phyloP scores from a whole-genome alignment of 345 rosid genomes.

The Lagerstroemia speciosa region DNA sequence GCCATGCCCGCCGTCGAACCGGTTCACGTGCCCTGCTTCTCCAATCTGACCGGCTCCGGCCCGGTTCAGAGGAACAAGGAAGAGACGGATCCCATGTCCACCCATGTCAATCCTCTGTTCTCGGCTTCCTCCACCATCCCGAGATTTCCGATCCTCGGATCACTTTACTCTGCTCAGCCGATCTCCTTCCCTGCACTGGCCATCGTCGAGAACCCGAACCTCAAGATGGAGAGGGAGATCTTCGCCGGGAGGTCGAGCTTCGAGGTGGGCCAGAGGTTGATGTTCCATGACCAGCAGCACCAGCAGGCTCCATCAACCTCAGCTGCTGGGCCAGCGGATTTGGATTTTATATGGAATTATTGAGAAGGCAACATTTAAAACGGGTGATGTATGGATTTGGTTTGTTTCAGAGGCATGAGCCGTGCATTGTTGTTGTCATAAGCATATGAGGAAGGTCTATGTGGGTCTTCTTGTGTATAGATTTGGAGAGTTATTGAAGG shows the following conservation, averaged over 20 bases:
- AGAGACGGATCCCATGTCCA: constrained; percentile 3
- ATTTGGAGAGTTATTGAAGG: background rate
- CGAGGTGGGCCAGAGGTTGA: constrained; percentile 29
- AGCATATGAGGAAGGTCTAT: background rate
- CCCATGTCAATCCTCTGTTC: constrained; percentile 26
- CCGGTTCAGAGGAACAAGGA: constrained; percentile 19
- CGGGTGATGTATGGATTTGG: background rate
- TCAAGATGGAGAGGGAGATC: background rate
- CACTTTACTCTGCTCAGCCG: constrained; percentile 29
- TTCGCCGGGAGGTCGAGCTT: constrained; percentile 34
- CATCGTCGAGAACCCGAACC: constrained; percentile 28
- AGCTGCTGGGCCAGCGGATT: constrained; percentile 29
- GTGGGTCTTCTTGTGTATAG: background rate
- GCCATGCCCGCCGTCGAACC: constrained; percentile 23
- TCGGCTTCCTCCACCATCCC: constrained; percentile 7
- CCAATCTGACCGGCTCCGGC: constrained; percentile 33
- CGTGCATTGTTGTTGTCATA: background rate
- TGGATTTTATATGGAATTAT: constrained; percentile 61
- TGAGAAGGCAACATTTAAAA: constrained; percentile 13
- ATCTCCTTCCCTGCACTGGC: constrained; percentile 21
- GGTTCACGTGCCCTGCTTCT: constrained; percentile 76
- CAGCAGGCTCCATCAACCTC: constrained; percentile 44
- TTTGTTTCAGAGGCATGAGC: background rate
- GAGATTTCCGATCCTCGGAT: constrained; percentile 23
- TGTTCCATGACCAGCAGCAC: constrained; percentile 13